phyloP scores from a whole-genome alignment of 192 early-diverging fungal species.

The Coemansia sp. region DNA sequence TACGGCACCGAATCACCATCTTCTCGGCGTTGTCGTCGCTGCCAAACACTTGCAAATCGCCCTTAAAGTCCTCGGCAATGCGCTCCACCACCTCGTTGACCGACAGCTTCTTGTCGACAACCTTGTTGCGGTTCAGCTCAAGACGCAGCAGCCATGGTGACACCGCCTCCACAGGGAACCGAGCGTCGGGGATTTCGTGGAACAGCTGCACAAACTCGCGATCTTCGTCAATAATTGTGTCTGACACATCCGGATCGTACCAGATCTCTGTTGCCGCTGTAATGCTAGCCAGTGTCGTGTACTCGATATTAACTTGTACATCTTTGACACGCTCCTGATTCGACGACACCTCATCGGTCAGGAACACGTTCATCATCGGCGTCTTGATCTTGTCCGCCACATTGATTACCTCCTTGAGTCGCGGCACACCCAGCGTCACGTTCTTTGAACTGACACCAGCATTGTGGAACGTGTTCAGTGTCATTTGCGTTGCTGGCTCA shows the following conservation, averaged over 20 bases:
- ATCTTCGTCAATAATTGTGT: constrained; percentile 84
- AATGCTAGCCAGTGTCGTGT: constrained; percentile 86
- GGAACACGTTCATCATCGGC: constrained; percentile 76
- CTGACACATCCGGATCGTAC: constrained; percentile 88
- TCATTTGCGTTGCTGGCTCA: constrained; percentile 99
- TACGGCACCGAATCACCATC: constrained; percentile 84
- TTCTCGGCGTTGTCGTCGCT: constrained; percentile 89
- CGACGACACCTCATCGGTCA: constrained; percentile 67
- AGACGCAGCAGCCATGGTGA: constrained; percentile 79
- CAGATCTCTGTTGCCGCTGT: constrained; percentile 88
- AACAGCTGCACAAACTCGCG: constrained; percentile 84
- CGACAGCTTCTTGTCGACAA: constrained; percentile 86
- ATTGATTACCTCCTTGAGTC: constrained; percentile 99
- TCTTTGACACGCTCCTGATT: constrained; percentile 84
- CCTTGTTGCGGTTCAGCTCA: constrained; percentile 73
- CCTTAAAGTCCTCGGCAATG: constrained; percentile 76
- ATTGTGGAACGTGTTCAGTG: constrained; percentile 99
- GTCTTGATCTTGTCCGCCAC: constrained; percentile 97
- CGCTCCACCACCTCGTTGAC: constrained; percentile 80
- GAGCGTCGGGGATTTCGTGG: constrained; percentile 78
- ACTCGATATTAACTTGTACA: constrained; percentile 83
- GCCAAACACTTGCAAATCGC: constrained; percentile 79
- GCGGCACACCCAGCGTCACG: constrained; percentile 96
- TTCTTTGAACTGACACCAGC: constrained; percentile 97
- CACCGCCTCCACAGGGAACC: constrained; percentile 59